Evolutionary conservation across 1,284 basidiomycete species (phyloP).

Genomic region (Bondarzewia mesenterica): DNA sequence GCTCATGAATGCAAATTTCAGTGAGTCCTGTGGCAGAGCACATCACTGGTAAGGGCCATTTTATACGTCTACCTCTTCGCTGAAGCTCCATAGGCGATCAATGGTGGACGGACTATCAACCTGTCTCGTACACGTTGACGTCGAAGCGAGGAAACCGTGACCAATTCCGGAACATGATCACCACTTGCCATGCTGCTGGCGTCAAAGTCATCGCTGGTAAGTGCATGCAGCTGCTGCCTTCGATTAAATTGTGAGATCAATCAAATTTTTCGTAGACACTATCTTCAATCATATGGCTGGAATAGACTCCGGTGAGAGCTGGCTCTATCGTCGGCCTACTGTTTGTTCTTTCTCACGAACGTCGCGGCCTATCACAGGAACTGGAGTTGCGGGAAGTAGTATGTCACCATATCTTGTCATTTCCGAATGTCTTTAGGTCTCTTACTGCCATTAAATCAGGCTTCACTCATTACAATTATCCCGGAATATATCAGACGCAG

Average conservation of each 20-base stretch:
- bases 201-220: conserved; percentile 52
- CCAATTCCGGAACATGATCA: conserved; percentile 50
- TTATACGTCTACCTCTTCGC: conserved; percentile 7
- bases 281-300: conserved; percentile 64
- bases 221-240: not conserved
- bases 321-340: no score
- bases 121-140: conserved; percentile 52
- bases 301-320: conserved; percentile 16
- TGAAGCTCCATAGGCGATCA: conserved; percentile 28
- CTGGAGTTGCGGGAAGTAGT: conserved; percentile 37
- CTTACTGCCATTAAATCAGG: conserved; percentile 7
- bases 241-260: not conserved
- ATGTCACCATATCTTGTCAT: not conserved
- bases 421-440: not conserved
- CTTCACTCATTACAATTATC: conserved; percentile 53
- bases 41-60: conserved; percentile 6
- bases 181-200: conserved; percentile 50
- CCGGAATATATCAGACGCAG: conserved; percentile 40
- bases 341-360: no score
- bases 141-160: conserved; percentile 49
- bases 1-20: no score
- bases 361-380: conserved; percentile 26
- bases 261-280: conserved; percentile 32
- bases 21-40: conserved; percentile 22
- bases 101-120: conserved; percentile 70